Conservation (phyloP, 176 grass and related monocot genomes). For the Oropetium thomaeum region DNA sequence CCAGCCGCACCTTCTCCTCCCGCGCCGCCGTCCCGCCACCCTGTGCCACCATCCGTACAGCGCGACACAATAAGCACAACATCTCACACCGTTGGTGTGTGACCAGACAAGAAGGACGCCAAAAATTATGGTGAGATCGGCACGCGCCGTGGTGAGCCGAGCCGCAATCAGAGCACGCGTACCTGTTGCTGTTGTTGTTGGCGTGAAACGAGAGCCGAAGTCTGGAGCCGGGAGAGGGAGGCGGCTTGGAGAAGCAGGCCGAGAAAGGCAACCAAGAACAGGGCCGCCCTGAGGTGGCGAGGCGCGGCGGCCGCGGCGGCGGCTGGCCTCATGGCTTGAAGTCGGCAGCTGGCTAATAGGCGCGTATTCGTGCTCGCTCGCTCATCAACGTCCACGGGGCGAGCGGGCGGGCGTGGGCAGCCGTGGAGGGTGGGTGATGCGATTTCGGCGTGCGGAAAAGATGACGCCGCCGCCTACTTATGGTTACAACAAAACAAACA, state of each 20-base stretch:
- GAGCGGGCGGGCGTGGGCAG: no score
- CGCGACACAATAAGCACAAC: no score
- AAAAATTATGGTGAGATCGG: background rate
- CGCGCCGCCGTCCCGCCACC: background rate
- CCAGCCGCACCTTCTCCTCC: constrained; percentile 65
- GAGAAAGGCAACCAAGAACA: constrained; percentile 5
- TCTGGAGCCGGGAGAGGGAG: background rate
- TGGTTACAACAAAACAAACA: background rate
- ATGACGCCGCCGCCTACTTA: background rate
- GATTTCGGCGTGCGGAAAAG: background rate
- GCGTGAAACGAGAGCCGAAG: background rate
- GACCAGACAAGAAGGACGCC: no score
- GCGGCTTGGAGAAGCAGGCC: constrained; percentile 8
- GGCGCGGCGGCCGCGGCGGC: background rate
- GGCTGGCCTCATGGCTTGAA: constrained; percentile 34
- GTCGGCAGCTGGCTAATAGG: background rate
- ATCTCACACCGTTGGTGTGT: background rate
- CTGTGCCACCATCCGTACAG: background rate
- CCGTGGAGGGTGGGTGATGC: constrained; percentile 1
- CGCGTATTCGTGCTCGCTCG: background rate
- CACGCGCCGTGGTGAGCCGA: background rate
- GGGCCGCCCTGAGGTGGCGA: constrained; percentile 4
- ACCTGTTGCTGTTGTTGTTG: constrained; percentile 25
- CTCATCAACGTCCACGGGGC: constrained; percentile 18
- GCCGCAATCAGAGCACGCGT: no score